Percentiles rank a stretch among this genome's conserved stretches.
phyloP scores from a whole-genome alignment of 2,329 filamentous ascomycete species.

The Colletotrichum abscissum region DNA sequence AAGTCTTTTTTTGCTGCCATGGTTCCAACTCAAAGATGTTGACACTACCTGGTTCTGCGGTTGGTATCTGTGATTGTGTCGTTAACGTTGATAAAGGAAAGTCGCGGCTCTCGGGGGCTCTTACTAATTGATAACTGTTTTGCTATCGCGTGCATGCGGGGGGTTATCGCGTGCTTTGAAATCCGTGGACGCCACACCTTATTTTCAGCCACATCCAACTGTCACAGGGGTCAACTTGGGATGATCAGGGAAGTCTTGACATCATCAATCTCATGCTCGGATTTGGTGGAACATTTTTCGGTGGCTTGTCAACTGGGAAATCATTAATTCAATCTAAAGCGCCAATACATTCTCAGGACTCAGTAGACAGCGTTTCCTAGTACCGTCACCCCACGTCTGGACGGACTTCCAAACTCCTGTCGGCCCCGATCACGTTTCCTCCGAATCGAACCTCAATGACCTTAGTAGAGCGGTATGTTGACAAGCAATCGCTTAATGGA shows the following conservation, averaged over 20 bases:
- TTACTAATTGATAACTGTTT: constrained; percentile 23
- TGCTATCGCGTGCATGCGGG: constrained; percentile 33
- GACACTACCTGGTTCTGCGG: neutral
- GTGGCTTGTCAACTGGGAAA: too few relatives aligned
- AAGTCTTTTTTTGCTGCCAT: constrained; percentile 22
- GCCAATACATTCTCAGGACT: too few relatives aligned
- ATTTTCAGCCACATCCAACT: constrained; percentile 12
- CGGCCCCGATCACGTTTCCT: too few relatives aligned
- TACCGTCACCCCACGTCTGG: too few relatives aligned
- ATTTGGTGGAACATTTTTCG: too few relatives aligned
- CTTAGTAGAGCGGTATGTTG: too few relatives aligned
- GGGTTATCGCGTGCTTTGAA: constrained; percentile 33
- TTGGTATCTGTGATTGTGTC: neutral
- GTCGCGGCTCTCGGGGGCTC: constrained; percentile 21
- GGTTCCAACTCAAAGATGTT: neutral
- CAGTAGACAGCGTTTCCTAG: too few relatives aligned
- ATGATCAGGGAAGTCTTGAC: neutral
- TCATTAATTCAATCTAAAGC: too few relatives aligned
- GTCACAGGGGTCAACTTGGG: neutral
- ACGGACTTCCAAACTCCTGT: too few relatives aligned
- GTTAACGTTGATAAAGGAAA: neutral
- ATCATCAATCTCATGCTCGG: neutral
- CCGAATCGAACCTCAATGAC: too few relatives aligned
- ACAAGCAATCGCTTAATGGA: too few relatives aligned
- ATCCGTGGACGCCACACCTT: constrained; percentile 19